These are phyloP conservation scores for Malus hybrid DNA, from an alignment of 331 rosid genomes.

Conservation along the genomic window DNA sequence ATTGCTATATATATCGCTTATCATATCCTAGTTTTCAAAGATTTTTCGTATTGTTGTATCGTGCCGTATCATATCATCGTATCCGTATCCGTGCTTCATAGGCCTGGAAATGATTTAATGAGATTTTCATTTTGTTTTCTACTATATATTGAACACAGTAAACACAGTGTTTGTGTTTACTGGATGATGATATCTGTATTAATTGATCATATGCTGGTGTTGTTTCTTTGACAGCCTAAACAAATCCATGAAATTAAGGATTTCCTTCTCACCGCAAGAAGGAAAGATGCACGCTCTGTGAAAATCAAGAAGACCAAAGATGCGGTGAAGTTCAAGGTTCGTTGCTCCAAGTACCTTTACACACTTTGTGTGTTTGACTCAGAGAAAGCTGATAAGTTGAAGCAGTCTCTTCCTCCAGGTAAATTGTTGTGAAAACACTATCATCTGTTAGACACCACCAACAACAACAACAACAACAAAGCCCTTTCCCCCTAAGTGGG, in stretches of 20 bases:
- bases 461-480: too few relatives aligned
- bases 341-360: slow-evolving; percentile 23
- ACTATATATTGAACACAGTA: too few relatives aligned
- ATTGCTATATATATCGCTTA: too few relatives aligned
- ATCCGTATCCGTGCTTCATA: too few relatives aligned
- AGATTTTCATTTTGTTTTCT: too few relatives aligned
- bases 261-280: not conserved
- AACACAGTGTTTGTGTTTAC: too few relatives aligned
- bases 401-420: slow-evolving; percentile 56
- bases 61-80: too few relatives aligned
- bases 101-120: too few relatives aligned
- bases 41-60: too few relatives aligned
- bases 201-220: not conserved
- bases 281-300: not conserved
- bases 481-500: too few relatives aligned
- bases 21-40: too few relatives aligned
- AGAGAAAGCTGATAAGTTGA: slow-evolving; percentile 62
- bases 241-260: slow-evolving; percentile 1
- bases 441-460: not conserved
- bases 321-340: not conserved
- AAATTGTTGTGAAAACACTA: not conserved
- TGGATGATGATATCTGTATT: too few relatives aligned
- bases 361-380: slow-evolving; percentile 50
- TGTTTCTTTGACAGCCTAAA: not conserved
- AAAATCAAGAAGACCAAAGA: not conserved